phyloP scores from a whole-genome alignment of 257 asterid genomes.

The Solanum etuberosum region DNA sequence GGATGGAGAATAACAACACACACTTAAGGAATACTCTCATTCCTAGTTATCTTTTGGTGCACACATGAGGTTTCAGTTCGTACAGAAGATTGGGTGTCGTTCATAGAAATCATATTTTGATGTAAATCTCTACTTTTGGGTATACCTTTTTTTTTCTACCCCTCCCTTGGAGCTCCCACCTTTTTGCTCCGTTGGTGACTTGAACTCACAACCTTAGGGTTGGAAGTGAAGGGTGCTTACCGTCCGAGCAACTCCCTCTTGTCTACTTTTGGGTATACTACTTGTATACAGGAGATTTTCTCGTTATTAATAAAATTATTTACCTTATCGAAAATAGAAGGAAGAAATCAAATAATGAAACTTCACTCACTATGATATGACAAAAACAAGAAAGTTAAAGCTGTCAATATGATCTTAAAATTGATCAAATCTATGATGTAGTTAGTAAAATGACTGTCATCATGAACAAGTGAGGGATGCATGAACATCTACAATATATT shows the following conservation, averaged over 20 bases:
- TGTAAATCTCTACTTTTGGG: not conserved
- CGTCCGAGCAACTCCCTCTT: not conserved
- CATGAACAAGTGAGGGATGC: not conserved
- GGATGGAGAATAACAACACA: not conserved
- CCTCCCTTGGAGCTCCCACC: not conserved
- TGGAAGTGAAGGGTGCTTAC: not conserved
- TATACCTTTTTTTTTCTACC: not conserved
- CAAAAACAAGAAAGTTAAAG: not conserved
- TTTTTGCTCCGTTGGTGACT: not conserved
- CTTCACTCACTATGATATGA: not conserved
- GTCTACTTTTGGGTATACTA: not conserved
- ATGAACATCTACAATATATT: not conserved
- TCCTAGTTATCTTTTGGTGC: not conserved
- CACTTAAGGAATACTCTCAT: not conserved
- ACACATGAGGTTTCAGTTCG: not conserved
- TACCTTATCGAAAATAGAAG: not conserved
- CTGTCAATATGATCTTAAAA: not conserved
- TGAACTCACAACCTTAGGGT: not conserved
- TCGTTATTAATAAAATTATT: not conserved
- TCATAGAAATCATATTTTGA: not conserved
- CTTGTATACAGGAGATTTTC: not conserved
- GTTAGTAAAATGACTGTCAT: not conserved
- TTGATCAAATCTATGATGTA: not conserved
- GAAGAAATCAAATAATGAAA: not conserved
- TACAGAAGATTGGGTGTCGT: not conserved